Evolutionary conservation across 1,284 basidiomycete species (phyloP), one percentile per base, ranked within the genome.

Genomic region (Afroboletus lepidellus): DNA sequence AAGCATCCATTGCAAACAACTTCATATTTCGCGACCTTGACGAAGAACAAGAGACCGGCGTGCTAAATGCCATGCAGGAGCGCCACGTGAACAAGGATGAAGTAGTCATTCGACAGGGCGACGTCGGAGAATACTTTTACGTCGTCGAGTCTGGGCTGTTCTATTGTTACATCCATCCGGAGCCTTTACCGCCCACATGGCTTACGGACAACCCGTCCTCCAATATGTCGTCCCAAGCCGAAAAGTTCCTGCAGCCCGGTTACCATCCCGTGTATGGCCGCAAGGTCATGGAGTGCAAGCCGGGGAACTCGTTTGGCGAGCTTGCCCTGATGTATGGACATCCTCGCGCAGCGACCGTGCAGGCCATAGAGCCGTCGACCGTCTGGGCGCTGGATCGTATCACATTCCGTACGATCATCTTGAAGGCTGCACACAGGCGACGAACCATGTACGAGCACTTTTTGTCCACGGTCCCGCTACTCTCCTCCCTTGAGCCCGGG

Each of bases 321-420:
- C 80, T 99, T 45, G 97, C 97, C 29, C 75, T 99, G 59, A 96
- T 99, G 92, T 97, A 99, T 73, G 94, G 94, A 42, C 94, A 97
- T 62, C 93, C 94, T 29, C 90, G 96, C 44, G 94, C 94, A 6
- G 96, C 97, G 5, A 94, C 94, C 3, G 94, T 99, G 44, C 74
- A 98, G 27, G 87, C 95, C 4, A 85, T 90, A 36, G 85, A 91
- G 50, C 74, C 82, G 0, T 94, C 90, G 47, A 94, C 90, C 8
- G 78, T 98, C 30, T 99, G 96, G 96, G 88, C 92, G 7, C 78
- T 99, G 54, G 96, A 99, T 74, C 89, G 96, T 49, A 93, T 97
- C 63, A 98, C 95, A 1, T 99, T 99, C 86, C 85, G 96, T 37
- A 96, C 93, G n/a, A 98, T 99, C 72, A 89, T 99, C 48, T 80